These are phyloP conservation scores for Corrigiola litoralis DNA, from an alignment of 179 eudicot species.

Conservation along the genomic window DNA sequence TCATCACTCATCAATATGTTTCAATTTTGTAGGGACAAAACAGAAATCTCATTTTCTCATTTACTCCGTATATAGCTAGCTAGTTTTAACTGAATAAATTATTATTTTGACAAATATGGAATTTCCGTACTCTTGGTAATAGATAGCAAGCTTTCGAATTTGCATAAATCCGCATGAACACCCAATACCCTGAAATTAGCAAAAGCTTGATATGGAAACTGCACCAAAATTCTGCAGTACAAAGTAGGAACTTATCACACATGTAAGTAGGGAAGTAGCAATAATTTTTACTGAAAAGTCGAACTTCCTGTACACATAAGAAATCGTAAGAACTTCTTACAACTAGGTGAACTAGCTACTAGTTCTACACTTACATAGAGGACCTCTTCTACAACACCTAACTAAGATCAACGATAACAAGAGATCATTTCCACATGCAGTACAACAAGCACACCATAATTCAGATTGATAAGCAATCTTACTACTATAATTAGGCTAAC, in stretches of 20 bases:
- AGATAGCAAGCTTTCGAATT: too few species aligned
- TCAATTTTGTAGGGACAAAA: too few species aligned
- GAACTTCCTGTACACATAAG: background rate
- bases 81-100: too few species aligned
- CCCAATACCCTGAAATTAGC: background rate
- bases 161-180: background rate
- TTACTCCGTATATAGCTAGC: too few species aligned
- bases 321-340: too few species aligned
- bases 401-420: background rate
- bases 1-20: too few species aligned
- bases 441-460: background rate
- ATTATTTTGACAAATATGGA: too few species aligned
- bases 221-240: background rate
- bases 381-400: background rate
- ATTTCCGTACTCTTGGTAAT: too few species aligned
- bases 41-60: too few species aligned
- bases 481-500: background rate
- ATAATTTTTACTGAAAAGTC: background rate
- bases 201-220: conserved; percentile 6
- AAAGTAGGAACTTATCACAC: background rate
- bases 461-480: background rate
- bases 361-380: background rate
- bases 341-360: background rate
- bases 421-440: background rate
- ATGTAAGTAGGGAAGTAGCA: too few species aligned